These are phyloP conservation scores for Trichophyton rubrum DNA, from an alignment of 2,329 filamentous ascomycete genomes.

Conservation along the genomic window DNA sequence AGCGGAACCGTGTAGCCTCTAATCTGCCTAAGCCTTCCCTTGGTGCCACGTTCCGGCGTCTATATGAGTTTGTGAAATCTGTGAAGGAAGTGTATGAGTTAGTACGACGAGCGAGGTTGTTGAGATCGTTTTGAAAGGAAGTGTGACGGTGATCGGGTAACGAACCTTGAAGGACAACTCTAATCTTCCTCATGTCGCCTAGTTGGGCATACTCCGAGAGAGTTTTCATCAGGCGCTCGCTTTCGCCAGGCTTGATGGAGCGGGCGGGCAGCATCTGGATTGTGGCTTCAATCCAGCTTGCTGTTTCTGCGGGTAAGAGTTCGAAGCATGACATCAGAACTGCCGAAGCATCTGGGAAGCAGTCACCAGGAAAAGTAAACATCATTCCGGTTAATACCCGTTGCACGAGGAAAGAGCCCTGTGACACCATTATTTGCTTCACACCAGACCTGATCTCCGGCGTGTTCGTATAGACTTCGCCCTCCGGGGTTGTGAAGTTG, in stretches of 20 bases:
- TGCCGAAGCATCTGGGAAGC: conserved; percentile 85
- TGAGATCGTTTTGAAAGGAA: background rate
- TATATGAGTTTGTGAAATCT: conserved; percentile 93
- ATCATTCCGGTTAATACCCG: conserved; percentile 95
- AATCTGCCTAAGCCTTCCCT: conserved; percentile 78
- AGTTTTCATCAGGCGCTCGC: conserved; percentile 64
- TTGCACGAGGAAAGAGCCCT: conserved; percentile 71
- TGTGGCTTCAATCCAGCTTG: conserved; percentile 70
- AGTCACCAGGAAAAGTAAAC: conserved; percentile 94
- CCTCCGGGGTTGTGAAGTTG: conserved; percentile 49
- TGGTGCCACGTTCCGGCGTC: conserved; percentile 87
- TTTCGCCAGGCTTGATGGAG: conserved; percentile 66
- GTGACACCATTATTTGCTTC: conserved; percentile 54
- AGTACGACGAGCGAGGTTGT: background rate
- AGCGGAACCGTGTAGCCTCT: conserved; percentile 78
- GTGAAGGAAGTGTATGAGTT: background rate
- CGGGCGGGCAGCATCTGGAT: conserved; percentile 72
- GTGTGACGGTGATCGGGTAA: background rate
- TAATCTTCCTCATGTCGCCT: conserved; percentile 63
- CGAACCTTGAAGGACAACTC: conserved; percentile 59
- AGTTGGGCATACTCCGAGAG: conserved; percentile 64
- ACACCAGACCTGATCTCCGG: conserved; percentile 61
- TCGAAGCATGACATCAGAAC: conserved; percentile 86
- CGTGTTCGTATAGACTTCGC: conserved; percentile 48
- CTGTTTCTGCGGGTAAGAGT: conserved; percentile 65